Percentiles rank a stretch among this genome's conserved stretches.
These are phyloP conservation scores for Pichia phayaonensis DNA, from an alignment of 805 yeast genomes.

Conservation along the genomic window DNA sequence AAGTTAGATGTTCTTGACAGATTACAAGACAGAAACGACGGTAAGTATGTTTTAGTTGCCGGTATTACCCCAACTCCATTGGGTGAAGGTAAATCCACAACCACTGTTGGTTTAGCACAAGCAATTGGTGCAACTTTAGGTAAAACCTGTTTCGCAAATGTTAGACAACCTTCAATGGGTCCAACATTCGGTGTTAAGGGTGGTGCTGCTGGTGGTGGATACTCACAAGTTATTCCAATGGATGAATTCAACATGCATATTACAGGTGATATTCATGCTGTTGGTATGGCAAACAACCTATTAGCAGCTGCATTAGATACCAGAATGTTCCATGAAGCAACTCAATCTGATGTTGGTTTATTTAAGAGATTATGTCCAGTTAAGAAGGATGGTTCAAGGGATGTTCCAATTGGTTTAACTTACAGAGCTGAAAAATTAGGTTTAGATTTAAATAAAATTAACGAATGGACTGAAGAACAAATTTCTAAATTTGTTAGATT, in stretches of 20 bases:
- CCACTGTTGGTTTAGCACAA: constrained; percentile 94
- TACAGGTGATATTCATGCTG: constrained; percentile 97
- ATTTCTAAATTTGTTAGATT: constrained; percentile 67
- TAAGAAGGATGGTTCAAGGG: constrained; percentile 66
- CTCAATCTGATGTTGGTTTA: constrained; percentile 71
- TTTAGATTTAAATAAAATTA: constrained; percentile 73
- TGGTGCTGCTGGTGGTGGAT: constrained; percentile 99
- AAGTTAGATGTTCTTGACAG: constrained; percentile 63
- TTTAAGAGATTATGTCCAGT: constrained; percentile 82
- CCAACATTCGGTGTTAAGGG: constrained; percentile 99
- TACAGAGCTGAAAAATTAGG: constrained; percentile 73
- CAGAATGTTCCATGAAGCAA: constrained; percentile 88
- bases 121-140: constrained; percentile 88
- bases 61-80: constrained; percentile 98
- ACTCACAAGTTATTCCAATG: constrained; percentile 97
- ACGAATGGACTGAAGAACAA: constrained; percentile 73
- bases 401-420: constrained; percentile 71
- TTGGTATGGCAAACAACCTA: constrained; percentile 86
- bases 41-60: constrained; percentile 85
- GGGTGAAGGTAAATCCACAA: constrained; percentile 97
- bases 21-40: constrained; percentile 55
- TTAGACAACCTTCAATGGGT: constrained; percentile 97
- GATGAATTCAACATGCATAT: constrained; percentile 97
- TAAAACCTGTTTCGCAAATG: constrained; percentile 82
- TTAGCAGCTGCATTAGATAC: constrained; percentile 96